Conservation (phyloP, 352 stramenopile species). For the Peronospora belbahrii region DNA sequence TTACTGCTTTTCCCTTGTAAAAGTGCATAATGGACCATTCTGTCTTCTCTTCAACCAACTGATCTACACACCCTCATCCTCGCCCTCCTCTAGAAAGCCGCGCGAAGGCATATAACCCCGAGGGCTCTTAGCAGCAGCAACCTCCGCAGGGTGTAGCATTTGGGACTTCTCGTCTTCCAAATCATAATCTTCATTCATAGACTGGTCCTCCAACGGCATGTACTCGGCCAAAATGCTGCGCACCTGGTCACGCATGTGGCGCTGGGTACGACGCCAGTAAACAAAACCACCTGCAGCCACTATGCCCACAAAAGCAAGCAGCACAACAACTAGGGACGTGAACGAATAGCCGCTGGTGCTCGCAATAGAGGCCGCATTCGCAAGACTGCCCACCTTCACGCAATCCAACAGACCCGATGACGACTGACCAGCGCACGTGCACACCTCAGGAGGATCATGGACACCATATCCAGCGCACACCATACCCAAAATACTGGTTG, state of each 20-base stretch:
- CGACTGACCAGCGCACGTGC: constrained; percentile 63
- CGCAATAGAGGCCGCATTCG: constrained; percentile 45
- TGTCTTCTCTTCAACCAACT: neutral
- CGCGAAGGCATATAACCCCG: constrained; percentile 80
- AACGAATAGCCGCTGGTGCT: constrained; percentile 69
- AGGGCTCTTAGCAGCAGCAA: constrained; percentile 72
- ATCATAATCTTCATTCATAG: constrained; percentile 59
- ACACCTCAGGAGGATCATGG: constrained; percentile 73
- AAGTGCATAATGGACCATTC: constrained; percentile 4
- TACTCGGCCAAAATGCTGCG: constrained; percentile 94
- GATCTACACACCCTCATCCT: constrained; percentile 62
- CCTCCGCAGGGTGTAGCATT: constrained; percentile 57
- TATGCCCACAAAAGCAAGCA: constrained; percentile 68
- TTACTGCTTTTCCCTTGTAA: constrained; percentile 8
- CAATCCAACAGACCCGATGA: constrained; percentile 55
- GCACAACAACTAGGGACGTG: constrained; percentile 75
- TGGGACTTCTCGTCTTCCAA: constrained; percentile 41
- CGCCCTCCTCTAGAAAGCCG: constrained; percentile 77
- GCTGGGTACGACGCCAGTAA: constrained; percentile 89
- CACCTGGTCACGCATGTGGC: constrained; percentile 93
- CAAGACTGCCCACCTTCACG: constrained; percentile 61
- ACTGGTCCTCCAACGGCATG: constrained; percentile 91
- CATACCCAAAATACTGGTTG: constrained; percentile 78
- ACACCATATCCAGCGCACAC: constrained; percentile 79
- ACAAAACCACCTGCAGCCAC: constrained; percentile 75